Evolutionary conservation across 352 stramenopile genomes (phyloP), one percentile per base, ranked within the genome.

Genomic region (Phytophthora lateralis): DNA sequence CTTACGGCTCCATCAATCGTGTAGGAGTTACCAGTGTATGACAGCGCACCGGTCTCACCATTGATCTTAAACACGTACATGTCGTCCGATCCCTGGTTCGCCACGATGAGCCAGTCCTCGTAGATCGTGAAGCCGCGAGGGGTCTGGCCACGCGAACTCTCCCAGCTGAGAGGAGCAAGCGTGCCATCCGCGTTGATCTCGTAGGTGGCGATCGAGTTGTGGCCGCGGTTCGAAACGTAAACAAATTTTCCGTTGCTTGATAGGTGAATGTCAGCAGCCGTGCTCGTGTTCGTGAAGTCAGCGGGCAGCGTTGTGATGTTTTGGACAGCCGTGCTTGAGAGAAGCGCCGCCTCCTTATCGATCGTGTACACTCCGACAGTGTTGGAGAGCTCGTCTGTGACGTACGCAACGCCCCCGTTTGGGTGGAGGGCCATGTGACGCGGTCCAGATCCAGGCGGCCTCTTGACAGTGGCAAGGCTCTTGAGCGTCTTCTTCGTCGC

Each of bases 151-250:
- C 73, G 67, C 17, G 75, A 74, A 17, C 68, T 60, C 49, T 81
- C 75, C 55, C 66, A 69, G 39, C 59, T 69, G 3, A 82, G 45
- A 17, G 55, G 17, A 50, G 62, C 71, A 24, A 87, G 59, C 21
- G 71, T 73, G 24, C 66, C 75, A 15, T 68, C 49, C 11, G 60
- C 26, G 18, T 65, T 69, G 41, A 88, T 63, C 44, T 62, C 49
- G 64, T 83, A 89, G 6, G 74, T 76, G 8, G 72, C 73, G 37
- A 89, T 82, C 37, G 71, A 82, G 71, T 89, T 61, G 71, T 89
- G 80, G 11, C 70, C 73, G 38, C 80, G 80, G 68, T 88, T 89
- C 21, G 80, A 88, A 47, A 70, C 60, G 70, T 85, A 89, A 35
- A 89, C 42, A 45, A 83, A 89, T 24, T 74, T 69, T 35, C 71